phyloP scores from a whole-genome alignment of 1,284 basidiomycete species.

The Ceratobasidium sp. region DNA sequence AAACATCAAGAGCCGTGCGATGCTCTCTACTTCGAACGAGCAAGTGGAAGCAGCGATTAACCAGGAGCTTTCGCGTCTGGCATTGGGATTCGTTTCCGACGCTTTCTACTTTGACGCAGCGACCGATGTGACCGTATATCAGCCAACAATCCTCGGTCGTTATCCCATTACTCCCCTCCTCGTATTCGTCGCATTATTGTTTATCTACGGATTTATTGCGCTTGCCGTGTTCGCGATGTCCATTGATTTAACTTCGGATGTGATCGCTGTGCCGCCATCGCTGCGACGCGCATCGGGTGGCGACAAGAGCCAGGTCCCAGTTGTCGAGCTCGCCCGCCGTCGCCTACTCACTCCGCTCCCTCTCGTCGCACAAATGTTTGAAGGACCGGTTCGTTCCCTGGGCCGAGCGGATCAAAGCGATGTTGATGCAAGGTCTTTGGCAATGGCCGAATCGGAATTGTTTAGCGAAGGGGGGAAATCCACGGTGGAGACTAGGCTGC shows the following conservation, averaged over 20 bases:
- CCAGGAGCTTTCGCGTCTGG: no score
- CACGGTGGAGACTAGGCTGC: neutral
- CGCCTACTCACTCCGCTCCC: neutral
- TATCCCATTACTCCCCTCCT: no score
- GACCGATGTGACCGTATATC: no score
- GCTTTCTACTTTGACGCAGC: no score
- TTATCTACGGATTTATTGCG: neutral
- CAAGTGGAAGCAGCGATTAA: no score
- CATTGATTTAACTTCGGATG: neutral
- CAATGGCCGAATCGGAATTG: neutral
- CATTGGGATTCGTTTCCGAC: no score
- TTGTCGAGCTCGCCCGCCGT: neutral
- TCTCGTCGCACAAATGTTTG: neutral
- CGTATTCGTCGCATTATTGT: neutral
- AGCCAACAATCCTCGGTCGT: no score
- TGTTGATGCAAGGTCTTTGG: neutral
- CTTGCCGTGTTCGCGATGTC: slow-evolving; percentile 3
- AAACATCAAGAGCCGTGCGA: no score
- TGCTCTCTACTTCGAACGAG: no score
- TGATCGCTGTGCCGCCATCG: neutral
- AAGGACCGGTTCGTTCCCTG: neutral
- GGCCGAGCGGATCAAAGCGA: neutral
- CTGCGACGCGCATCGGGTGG: neutral
- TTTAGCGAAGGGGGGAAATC: neutral
- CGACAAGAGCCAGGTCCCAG: no score